These are phyloP conservation scores for Mimosa pudica DNA, from an alignment of 306 rosid genomes.

Conservation along the genomic window DNA sequence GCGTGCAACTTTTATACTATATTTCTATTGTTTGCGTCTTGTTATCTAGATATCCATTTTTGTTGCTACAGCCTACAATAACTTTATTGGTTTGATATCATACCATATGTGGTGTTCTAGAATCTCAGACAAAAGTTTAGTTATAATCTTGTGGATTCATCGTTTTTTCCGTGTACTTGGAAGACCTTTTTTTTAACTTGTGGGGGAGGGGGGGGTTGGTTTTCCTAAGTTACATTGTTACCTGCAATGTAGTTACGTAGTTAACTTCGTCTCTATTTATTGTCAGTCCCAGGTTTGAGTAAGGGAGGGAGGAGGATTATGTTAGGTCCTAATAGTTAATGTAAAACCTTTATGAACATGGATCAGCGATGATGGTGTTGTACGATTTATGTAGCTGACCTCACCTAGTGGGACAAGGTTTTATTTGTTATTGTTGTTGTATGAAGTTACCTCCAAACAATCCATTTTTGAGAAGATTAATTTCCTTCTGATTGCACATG, in stretches of 20 bases:
- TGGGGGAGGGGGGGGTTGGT: not conserved
- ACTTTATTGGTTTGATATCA: constrained; percentile 8
- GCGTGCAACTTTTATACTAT: not conserved
- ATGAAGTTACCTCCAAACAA: not conserved
- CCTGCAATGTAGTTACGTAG: not conserved
- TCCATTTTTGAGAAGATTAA: constrained; percentile 6
- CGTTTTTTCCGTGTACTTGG: constrained; percentile 18
- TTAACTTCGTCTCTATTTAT: no score
- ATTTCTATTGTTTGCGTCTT: not conserved
- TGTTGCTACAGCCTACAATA: not conserved
- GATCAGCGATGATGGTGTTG: no score
- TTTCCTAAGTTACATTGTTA: not conserved
- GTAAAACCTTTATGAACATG: no score
- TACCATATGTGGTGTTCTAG: not conserved
- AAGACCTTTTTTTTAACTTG: not conserved
- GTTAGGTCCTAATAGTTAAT: no score
- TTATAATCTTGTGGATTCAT: not conserved
- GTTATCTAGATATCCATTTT: not conserved
- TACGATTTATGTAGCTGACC: no score
- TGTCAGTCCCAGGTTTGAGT: no score
- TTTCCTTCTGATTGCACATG: constrained; percentile 1
- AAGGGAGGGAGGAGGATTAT: no score
- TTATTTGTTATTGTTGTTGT: no score
- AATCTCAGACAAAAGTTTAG: not conserved
- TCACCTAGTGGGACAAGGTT: no score